Evolutionary conservation across 2,329 filamentous ascomycete species (phyloP), one percentile per base, ranked within the genome.

Genomic region (Colletotrichum cordylinicola): DNA sequence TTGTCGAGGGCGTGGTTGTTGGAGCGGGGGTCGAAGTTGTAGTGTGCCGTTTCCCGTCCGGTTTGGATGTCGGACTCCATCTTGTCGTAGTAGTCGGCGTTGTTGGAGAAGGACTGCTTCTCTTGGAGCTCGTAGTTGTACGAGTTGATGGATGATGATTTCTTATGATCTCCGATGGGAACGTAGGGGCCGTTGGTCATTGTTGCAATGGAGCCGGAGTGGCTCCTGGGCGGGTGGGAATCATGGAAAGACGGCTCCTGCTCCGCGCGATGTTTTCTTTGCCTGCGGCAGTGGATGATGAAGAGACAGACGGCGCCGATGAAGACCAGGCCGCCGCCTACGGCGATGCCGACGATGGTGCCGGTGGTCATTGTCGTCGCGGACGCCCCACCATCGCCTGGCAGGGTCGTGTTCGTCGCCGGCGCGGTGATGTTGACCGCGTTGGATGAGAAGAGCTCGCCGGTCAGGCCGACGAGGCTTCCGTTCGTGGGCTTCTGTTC

Each of bases 311-410:
- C 77, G 4, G 84, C 85, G 1, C 87, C 84, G 8, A 88, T 39
- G 4, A 91, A 80, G 2, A 87, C 79, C 0, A 89, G 81, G 0
- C 83, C 83, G 8, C 84, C 86, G 15, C 88, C 90, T 1, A 91
- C 80, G 1, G 84, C 85, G 61, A 92, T 91, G 21, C 90, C 90
- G 0, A 88, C 87, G 18, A 91, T 89, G n/a, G 88, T 87, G 3
- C 88, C 87, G 0, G 86, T 85, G 0, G 87, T 85, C 80, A 91
- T 85, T 12, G 79, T 79, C 6, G 78, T 81, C 4, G 80, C 77
- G 0, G 77, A 81, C 3, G 81, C 81, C 1, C 83, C 81, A 5
- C 80, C 77, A 2, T 81, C 78, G 0, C 78, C 75, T 0, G 83
- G 78, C 2, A 80, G 65, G 2, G 82, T 80, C 7, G 78, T 48